Evolutionary conservation across 768 basidiomycete genomes (phyloP).

Genomic region (Panaeolus cyanescens): DNA sequence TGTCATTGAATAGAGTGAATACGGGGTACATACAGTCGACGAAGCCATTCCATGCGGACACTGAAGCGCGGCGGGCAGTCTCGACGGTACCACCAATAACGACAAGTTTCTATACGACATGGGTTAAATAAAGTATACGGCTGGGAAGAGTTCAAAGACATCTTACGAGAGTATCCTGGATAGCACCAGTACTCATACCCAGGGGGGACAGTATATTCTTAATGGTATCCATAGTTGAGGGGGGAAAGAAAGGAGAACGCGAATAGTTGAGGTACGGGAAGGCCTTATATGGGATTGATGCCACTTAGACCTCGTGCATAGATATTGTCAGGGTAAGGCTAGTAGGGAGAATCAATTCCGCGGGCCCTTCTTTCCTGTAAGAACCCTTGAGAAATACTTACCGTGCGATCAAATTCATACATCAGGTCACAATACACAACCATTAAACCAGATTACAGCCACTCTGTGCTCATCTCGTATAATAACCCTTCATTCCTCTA

Average conservation of each 20-base stretch:
- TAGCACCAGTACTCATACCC: constrained; percentile 63
- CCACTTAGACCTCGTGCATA: constrained; percentile 41
- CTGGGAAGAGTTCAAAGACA: not conserved
- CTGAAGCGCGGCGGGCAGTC: constrained; percentile 77
- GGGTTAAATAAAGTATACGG: constrained; percentile 1
- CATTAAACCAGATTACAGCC: not conserved
- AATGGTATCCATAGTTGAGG: constrained; percentile 62
- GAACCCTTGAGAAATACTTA: constrained; percentile 1
- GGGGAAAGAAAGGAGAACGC: constrained; percentile 30
- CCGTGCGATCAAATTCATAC: constrained; percentile 3
- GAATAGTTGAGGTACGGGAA: constrained; percentile 36
- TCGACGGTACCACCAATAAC: constrained; percentile 90
- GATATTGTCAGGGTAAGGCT: constrained; percentile 32
- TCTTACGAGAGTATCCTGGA: constrained; percentile 79
- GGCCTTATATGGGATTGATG: constrained; percentile 43
- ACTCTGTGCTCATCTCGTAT: not conserved
- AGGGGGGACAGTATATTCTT: constrained; percentile 74
- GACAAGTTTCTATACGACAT: constrained; percentile 70
- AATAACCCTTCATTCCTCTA: not conserved
- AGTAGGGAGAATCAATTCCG: constrained; percentile 25
- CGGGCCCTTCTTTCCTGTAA: constrained; percentile 17
- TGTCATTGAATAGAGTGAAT: not conserved
- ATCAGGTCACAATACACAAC: constrained; percentile 1
- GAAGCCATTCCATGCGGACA: constrained; percentile 89
- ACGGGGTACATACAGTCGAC: constrained; percentile 65